A percentile compares a stretch with the other conserved stretches of the same genome.
These are phyloP conservation scores for Litsea cubeba DNA, from an alignment of 164 flowering plant genomes.

Conservation along the genomic window DNA sequence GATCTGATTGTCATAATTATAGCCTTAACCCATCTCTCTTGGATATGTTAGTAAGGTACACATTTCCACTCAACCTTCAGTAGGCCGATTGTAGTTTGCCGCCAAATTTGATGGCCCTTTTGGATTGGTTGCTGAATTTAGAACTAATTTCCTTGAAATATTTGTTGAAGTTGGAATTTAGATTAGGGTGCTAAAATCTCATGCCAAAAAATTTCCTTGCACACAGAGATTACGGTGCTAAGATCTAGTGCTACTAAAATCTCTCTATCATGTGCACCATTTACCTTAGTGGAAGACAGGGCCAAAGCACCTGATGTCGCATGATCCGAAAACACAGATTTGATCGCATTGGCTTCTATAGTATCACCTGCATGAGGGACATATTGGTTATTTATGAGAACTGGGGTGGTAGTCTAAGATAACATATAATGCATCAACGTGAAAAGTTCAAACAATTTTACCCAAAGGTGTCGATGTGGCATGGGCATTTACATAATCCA, in stretches of 20 bases:
- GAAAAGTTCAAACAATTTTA: constrained; percentile 15
- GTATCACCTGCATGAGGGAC: constrained; percentile 56
- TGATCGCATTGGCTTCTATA: constrained; percentile 83
- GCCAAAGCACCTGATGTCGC: constrained; percentile 77
- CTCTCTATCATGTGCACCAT: neutral
- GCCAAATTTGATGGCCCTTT: too few relatives aligned
- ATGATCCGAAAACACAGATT: constrained; percentile 62
- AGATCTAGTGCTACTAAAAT: neutral
- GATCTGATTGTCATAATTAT: too few relatives aligned
- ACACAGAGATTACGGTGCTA: neutral
- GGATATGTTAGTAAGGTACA: too few relatives aligned
- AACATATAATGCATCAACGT: neutral
- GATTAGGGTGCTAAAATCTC: too few relatives aligned
- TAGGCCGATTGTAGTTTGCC: too few relatives aligned
- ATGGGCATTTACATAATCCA: constrained; percentile 92
- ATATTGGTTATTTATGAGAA: neutral
- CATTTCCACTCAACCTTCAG: too few relatives aligned
- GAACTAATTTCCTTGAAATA: too few relatives aligned
- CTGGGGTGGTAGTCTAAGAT: neutral
- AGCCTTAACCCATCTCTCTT: too few relatives aligned
- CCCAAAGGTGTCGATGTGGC: constrained; percentile 95
- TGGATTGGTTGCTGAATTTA: too few relatives aligned
- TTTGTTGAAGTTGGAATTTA: too few relatives aligned
- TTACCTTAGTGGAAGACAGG: constrained; percentile 94
- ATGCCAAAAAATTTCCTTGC: too few relatives aligned